A percentile compares a stretch with the other conserved stretches of the same genome.
phyloP scores from a whole-genome alignment of 75 land plant species.

The Cunninghamia lanceolata region DNA sequence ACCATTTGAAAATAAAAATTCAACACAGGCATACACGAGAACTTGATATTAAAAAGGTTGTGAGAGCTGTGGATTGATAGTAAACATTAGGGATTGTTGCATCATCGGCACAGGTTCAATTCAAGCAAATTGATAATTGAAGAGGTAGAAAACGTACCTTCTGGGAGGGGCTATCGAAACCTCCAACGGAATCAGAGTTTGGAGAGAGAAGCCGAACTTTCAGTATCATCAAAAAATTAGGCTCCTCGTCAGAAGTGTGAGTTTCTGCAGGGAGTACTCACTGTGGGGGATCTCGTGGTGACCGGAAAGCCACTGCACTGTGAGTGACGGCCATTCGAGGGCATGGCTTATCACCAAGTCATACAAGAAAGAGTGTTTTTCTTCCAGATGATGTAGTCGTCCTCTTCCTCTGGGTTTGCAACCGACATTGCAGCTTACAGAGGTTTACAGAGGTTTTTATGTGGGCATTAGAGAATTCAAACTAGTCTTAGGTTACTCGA shows the following conservation, averaged over 20 bases:
- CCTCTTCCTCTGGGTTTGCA: slow-evolving; percentile 44
- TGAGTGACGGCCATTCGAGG: slow-evolving; percentile 93
- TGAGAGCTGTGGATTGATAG: too few species aligned
- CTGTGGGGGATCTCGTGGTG: slow-evolving; percentile 16
- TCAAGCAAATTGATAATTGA: too few species aligned
- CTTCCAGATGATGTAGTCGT: slow-evolving; percentile 92
- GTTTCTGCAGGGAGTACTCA: slow-evolving; percentile 48
- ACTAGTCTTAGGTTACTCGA: too few species aligned
- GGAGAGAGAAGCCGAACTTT: slow-evolving; percentile 51
- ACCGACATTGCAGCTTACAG: slow-evolving; percentile 15
- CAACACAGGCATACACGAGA: too few species aligned
- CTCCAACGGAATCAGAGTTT: background rate
- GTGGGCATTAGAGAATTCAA: too few species aligned
- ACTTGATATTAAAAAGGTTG: too few species aligned
- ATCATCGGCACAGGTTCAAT: too few species aligned
- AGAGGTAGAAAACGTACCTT: background rate
- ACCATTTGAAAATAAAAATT: too few species aligned
- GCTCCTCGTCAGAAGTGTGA: slow-evolving; percentile 73
- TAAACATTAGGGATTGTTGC: too few species aligned
- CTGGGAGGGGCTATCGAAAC: background rate
- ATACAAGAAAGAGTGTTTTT: slow-evolving; percentile 98
- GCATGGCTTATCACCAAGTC: slow-evolving; percentile 79
- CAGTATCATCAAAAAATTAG: slow-evolving; percentile 82
- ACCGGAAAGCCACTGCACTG: slow-evolving; percentile 79
- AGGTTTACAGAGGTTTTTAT: too few species aligned